Percentiles rank a stretch among this genome's conserved stretches.
These are phyloP conservation scores for Candida gorgasii DNA, from an alignment of 805 yeast genomes.

Conservation along the genomic window DNA sequence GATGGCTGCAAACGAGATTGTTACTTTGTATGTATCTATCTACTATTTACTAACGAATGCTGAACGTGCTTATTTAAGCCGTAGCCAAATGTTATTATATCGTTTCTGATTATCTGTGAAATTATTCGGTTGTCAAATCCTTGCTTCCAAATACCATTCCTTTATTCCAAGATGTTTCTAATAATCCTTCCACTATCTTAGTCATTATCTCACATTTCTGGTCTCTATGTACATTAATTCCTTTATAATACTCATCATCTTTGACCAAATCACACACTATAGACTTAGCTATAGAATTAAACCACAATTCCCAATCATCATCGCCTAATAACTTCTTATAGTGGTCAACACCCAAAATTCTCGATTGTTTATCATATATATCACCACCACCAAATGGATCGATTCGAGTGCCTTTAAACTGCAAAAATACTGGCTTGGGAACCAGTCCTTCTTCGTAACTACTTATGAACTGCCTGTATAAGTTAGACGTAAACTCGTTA, in stretches of 20 bases:
- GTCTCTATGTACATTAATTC: constrained; percentile 9
- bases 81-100: too few relatives aligned
- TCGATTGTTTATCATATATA: constrained; percentile 14
- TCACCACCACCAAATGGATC: constrained; percentile 24
- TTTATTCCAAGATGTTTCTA: too few relatives aligned
- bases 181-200: too few relatives aligned
- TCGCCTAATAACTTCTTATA: constrained; percentile 6
- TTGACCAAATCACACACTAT: constrained; percentile 28
- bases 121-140: too few relatives aligned
- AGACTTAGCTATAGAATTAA: constrained; percentile 34
- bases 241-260: neutral
- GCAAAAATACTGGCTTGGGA: constrained; percentile 31
- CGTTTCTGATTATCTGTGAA: too few relatives aligned
- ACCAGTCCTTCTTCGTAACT: constrained; percentile 2
- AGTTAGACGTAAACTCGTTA: constrained; percentile 24
- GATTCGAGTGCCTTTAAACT: constrained; percentile 35
- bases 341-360: constrained; percentile 27
- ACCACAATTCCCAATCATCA: constrained; percentile 36
- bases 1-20: too few relatives aligned
- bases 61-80: too few relatives aligned
- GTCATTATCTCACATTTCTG: neutral
- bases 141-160: too few relatives aligned
- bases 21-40: too few relatives aligned
- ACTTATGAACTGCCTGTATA: constrained; percentile 21
- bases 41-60: too few relatives aligned